Evolutionary conservation across 2,329 filamentous ascomycete genomes (phyloP), one percentile per base, ranked within the genome.

Genomic region (Apiospora rasikravindrae): DNA sequence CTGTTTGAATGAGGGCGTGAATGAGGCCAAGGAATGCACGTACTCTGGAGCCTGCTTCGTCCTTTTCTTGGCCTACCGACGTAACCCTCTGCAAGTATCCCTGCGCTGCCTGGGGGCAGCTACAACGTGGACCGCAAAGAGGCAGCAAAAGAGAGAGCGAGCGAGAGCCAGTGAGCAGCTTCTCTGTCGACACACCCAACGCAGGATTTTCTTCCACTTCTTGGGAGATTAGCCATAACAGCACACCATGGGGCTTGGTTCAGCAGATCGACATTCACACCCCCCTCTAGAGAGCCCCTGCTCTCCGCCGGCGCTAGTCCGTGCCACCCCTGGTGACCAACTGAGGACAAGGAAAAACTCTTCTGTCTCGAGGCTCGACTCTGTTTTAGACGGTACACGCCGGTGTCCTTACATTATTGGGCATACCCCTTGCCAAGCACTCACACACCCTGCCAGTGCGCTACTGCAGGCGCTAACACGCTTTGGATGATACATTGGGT

Each of bases 321-420:
- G 68, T 69, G 68, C 47, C 68, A 69, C 29, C 68, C 37, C 49
- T 57, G 45, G 33, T 40, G 47, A 40, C 68, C 47, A 7, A 40
- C n/a, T 53, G 44, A 57, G 40, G 47, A 69, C 47, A 33, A 69
- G 45, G 45, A 37, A 69, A 69, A 69, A 69, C 26, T 69, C 26
- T 69, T 69, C 68, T 47, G 45, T 57, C 68, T 68, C 66, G 66
- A 68, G 68, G 47, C 68, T 51, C 45, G 45, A 51, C 37, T 24
- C 49, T 69, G 68, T 53, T 69, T 69, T 57, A 69, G 45, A 14
- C 68, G 16, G 45, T 11, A 19, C 68, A 69, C 68, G 68, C 68
- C 68, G 68, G 68, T 51, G 68, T 47, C 49, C 29, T 37, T 4
- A 33, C 68, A 51, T 10, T 29, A 19, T 44, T 53, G 13, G 42